Evolutionary conservation across 2,329 filamentous ascomycete genomes (phyloP).

Genomic region (Sclerotinia spermophila): DNA sequence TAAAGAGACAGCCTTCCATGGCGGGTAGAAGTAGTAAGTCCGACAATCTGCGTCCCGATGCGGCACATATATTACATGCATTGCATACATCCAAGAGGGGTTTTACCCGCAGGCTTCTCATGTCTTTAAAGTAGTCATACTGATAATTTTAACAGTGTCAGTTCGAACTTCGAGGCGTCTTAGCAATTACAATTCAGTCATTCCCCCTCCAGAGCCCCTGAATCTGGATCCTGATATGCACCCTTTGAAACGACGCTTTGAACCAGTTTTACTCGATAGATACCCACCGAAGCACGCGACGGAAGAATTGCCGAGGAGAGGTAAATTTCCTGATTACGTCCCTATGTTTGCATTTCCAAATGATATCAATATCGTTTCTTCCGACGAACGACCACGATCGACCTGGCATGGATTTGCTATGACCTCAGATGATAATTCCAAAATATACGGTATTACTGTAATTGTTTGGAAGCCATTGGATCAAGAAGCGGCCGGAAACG

Average conservation of each 20-base stretch:
- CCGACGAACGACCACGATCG: slow-evolving; percentile 65
- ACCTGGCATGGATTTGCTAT: slow-evolving; percentile 99
- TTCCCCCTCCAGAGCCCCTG: slow-evolving; percentile 86
- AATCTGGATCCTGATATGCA: slow-evolving; percentile 92
- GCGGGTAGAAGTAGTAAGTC: slow-evolving; percentile 66
- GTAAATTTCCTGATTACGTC: slow-evolving; percentile 92
- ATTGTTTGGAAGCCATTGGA: slow-evolving; percentile 91
- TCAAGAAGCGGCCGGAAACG: slow-evolving; percentile 73
- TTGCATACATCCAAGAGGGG: slow-evolving; percentile 2
- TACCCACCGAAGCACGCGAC: slow-evolving; percentile 81
- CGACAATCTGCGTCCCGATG: neutral
- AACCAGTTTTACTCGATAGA: slow-evolving; percentile 91
- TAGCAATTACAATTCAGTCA: slow-evolving; percentile 98
- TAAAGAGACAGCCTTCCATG: slow-evolving; percentile 78
- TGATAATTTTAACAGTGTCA: slow-evolving; percentile 48
- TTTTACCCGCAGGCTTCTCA: slow-evolving; percentile 15
- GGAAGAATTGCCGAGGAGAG: slow-evolving; percentile 76
- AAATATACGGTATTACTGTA: slow-evolving; percentile 85
- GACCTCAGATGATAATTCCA: slow-evolving; percentile 89
- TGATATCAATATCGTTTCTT: slow-evolving; percentile 21
- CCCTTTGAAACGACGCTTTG: slow-evolving; percentile 87
- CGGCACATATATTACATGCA: slow-evolving; percentile 17
- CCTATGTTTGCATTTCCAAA: slow-evolving; percentile 44
- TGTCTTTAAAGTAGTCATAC: slow-evolving; percentile 18
- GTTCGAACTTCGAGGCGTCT: slow-evolving; percentile 80